Evolutionary conservation across 1,139 yeast genomes (phyloP), one percentile per base, ranked within the genome.

Genomic region (Hansenula sp.): DNA sequence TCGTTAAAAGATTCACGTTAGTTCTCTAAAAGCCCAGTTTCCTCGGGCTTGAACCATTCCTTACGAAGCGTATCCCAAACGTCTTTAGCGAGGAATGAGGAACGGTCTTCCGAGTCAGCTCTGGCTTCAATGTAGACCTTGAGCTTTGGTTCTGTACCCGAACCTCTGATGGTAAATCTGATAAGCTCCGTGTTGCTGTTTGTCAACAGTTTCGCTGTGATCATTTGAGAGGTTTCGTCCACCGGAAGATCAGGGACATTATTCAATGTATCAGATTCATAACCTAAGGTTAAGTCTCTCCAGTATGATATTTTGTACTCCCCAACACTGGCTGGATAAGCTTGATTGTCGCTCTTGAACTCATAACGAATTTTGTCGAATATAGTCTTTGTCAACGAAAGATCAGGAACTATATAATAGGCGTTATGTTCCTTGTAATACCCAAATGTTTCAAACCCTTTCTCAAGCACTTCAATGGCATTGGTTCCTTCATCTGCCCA

Each of bases 131-230:
- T 82, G 62, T 92, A 92, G 1, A 90, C 87, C 61, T 92, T 92
- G 46, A 92, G 68, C 57, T 92, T 92, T 4, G 97, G 97, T 59
- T 92, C 98, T 0, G 98, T 92, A 10, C 98, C 98, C 5, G 96
- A 87, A 0, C 97, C 97, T 38, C 98, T 72, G 38, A 87, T 80
- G 0, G 97, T 90, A 58, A 90, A 82, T 32, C 96, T 66, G 2
- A 88, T 78, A 18, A 50, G 48, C 29, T 66, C 75, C 4, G 47
- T 52, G 2, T 47, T 44, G 2, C 42, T 37, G 4, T 38, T 45
- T 16, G 51, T 38, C 17, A 32, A 44, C 4, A 62, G 54, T 30
- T 64, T 62, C 1, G 75, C 83, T 0, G 97, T 88, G 46, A 92
- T 82, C 97, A 92, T 92, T 53, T 92, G 95, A 0, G 95, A 78